A percentile compares a stretch with the other conserved stretches of the same genome.
Evolutionary conservation across 1,284 basidiomycete genomes (phyloP).

Genomic region (Puccinia novopanici): DNA sequence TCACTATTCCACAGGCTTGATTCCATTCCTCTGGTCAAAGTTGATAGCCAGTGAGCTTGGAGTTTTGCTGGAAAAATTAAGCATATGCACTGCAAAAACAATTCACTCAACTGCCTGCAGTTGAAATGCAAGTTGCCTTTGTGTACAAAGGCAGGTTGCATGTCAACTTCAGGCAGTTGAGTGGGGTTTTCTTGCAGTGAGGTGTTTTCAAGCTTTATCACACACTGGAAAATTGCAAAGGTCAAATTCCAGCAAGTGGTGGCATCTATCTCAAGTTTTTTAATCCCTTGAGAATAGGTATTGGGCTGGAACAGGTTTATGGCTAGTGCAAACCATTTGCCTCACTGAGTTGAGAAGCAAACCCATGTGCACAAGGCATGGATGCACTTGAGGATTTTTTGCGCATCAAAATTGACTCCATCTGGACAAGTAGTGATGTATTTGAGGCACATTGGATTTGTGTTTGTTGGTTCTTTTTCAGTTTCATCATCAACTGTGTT

Average conservation of each 20-base stretch:
- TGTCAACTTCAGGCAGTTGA: too few species aligned
- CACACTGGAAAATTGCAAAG: neutral
- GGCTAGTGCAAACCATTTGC: too few species aligned
- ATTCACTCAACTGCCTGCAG: too few species aligned
- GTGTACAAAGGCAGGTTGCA: too few species aligned
- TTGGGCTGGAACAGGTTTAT: too few species aligned
- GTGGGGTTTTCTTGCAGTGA: too few species aligned
- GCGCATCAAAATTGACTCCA: neutral
- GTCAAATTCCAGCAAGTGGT: slow-evolving; percentile 6
- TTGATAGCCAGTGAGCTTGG: neutral
- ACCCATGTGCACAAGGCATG: neutral
- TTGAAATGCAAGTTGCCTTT: too few species aligned
- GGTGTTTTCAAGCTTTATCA: neutral
- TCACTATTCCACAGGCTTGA: neutral
- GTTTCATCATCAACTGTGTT: neutral
- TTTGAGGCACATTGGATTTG: neutral
- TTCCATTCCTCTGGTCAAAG: neutral
- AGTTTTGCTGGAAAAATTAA: neutral
- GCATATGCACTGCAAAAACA: too few species aligned
- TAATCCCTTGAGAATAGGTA: too few species aligned
- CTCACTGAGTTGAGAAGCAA: neutral
- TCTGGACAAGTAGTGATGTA: neutral
- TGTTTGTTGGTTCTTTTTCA: neutral
- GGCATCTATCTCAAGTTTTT: neutral
- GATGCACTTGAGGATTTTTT: neutral